Base-by-base conservation (phyloP, 345 rosid species). In the Tarenaya hassleriana region DNA sequence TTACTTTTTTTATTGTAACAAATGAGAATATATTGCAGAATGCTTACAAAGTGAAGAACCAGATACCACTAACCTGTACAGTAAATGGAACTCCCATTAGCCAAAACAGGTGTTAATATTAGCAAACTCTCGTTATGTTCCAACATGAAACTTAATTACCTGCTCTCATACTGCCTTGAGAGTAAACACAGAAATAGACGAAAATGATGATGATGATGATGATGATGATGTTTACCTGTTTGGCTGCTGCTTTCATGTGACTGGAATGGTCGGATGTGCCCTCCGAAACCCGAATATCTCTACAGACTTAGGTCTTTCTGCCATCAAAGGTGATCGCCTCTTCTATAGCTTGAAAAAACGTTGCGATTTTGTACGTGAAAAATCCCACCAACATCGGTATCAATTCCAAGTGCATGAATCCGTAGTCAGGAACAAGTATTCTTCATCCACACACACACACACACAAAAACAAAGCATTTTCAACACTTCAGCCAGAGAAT, bases 381-480 rank as follows among this genome's bases (percentile, higher is more conserved):
- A 90, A 84, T 20, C 97, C 97, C 41, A 90, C 94, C 53, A 90
- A 63, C 88, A 86, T 86, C 0, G 97, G 95, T 52, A 90, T 84
- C 82, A 86, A 67, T 48, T 90, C 80, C 52, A 90, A 67, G 37
- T 69, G 94, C 84, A 90, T 68, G 21, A 17, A 45, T 34, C 96
- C 96, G 27, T 82, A 91, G 58, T 87, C 79, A 2, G 96, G 98
- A 66, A 80, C 96, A 57, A 79, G 73, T 50, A 87, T 82, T 69
- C 98, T 87, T 83, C 63, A 69, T 34, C 52, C 48, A 54, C 41
- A 13, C n/a, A n/a, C n/a, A n/a, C n/a, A n/a, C n/a, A n/a, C n/a
- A n/a, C n/a, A n/a, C n/a, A n/a, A n/a, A n/a, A n/a, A n/a, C n/a
- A 16, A 18, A 58, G 15, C 35, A 52, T 5, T 16, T 43, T 71